Evolutionary conservation across 305 asterid species (phyloP), one percentile per base, ranked within the genome.

Genomic region (Caryopteris hybrid): DNA sequence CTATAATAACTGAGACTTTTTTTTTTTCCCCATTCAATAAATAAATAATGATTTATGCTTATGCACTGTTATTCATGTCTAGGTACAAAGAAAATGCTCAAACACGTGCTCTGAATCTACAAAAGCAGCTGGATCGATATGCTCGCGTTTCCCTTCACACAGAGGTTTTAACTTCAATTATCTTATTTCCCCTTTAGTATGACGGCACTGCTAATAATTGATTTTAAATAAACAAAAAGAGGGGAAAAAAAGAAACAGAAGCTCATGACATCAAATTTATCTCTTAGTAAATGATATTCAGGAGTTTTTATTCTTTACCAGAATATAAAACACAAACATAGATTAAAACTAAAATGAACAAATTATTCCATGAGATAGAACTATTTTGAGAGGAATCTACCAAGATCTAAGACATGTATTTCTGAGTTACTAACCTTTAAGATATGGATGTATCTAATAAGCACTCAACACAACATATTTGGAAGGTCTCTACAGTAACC

Each of bases 51-150:
- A 39, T 64, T 60, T 59, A 39, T 72, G 57, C 68, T 67, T 42
- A 72, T 54, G 76, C 38, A 39, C 51, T 68, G 31, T 62, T 73
- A 12, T 20, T 53, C 78, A 70, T 78, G 61, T 71, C 16, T 75
- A 91, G 99, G 96, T 91, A 89, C 88, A 84, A 76, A 54, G 81
- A 80, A 77, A 83, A 87, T 75, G 80, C 78, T 29, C 94, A 89
- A 72, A 75, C 79, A 22, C 91, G 95, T 67, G 75, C 77, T 62
- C 78, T 74, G 71, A 34, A 12, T 75, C 85, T 94, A 55, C 85
- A 91, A 63, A 91, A 89, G 82, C 85, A 85, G 88, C 87, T 89
- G 53, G 79, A 80, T 51, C 96, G 96, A 69, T 94, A 91, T 79
- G 93, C 96, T 66, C 90, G 29, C 73, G 77, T 90, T 73, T 85